Evolutionary conservation across 2,329 filamentous ascomycete species (phyloP).

Genomic region (Aspergillus persii): DNA sequence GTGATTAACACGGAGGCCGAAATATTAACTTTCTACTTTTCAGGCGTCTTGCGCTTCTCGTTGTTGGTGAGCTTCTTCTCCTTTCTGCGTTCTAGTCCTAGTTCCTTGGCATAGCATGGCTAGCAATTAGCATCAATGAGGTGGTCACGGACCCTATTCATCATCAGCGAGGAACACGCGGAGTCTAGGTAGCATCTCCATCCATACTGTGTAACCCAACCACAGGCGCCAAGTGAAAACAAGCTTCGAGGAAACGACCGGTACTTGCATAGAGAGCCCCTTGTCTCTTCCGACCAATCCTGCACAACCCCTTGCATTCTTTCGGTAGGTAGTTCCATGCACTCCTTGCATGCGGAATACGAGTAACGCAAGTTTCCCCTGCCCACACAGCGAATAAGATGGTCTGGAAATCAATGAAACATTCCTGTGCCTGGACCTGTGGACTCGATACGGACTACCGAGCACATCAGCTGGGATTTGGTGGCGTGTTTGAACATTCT

Average conservation of each 20-base stretch:
- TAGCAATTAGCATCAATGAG: no score
- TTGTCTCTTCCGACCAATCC: not conserved
- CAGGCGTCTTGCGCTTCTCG: no score
- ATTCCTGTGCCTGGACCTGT: not conserved
- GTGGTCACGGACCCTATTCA: no score
- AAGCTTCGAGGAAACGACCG: not conserved
- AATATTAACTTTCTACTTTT: no score
- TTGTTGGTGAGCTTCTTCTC: no score
- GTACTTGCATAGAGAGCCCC: not conserved
- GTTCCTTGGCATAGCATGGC: no score
- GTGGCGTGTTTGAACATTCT: not conserved
- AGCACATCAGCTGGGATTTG: not conserved
- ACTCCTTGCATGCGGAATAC: not conserved
- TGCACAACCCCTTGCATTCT: not conserved
- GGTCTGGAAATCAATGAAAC: not conserved
- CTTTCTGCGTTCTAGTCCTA: no score
- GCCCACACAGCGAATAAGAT: not conserved
- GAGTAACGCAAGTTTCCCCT: not conserved
- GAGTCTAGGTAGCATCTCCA: no score
- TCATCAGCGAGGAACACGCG: no score
- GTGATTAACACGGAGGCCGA: no score
- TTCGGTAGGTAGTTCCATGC: not conserved
- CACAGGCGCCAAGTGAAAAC: not conserved
- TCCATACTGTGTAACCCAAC: no score
- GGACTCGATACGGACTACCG: not conserved